Percentiles rank a stretch among this genome's conserved stretches.
phyloP scores from a whole-genome alignment of 371 early-diverging fungal genomes.

The Mortierella sp. region DNA sequence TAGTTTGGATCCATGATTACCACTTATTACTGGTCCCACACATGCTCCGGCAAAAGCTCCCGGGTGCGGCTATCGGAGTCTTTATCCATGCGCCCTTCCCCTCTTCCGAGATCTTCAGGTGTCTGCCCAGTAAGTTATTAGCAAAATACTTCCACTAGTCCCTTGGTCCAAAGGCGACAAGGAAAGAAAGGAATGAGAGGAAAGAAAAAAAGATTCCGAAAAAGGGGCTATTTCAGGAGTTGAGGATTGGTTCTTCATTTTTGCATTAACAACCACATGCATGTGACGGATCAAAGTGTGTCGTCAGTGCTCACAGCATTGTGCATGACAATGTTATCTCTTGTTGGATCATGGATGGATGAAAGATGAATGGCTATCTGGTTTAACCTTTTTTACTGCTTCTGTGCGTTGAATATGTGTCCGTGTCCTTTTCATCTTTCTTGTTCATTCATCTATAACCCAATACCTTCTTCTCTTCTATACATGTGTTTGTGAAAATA shows the following conservation, averaged over 20 bases:
- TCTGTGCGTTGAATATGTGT: neutral
- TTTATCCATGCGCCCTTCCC: slow-evolving; percentile 99
- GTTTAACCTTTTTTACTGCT: neutral
- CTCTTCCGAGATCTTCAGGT: slow-evolving; percentile 93
- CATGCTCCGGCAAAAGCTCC: slow-evolving; percentile 85
- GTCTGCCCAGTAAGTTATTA: slow-evolving; percentile 83
- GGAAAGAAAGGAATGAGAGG: neutral
- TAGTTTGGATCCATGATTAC: slow-evolving; percentile 99
- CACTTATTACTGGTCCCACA: slow-evolving; percentile 93
- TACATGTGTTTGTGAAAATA: slow-evolving; percentile 34
- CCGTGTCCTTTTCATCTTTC: neutral
- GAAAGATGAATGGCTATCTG: neutral
- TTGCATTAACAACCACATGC: neutral
- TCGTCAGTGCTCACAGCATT: neutral
- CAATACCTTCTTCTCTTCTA: neutral
- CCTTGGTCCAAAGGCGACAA: neutral
- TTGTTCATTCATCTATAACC: neutral
- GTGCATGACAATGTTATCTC: neutral
- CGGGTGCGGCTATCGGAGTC: slow-evolving; percentile 91
- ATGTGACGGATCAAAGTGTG: neutral
- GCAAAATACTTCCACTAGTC: neutral
- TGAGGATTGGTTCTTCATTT: neutral
- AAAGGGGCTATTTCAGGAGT: neutral
- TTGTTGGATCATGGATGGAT: neutral
- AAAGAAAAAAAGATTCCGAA: neutral